Percentiles rank a stretch among this genome's conserved stretches.
Evolutionary conservation across 2,329 filamentous ascomycete genomes (phyloP).

Genomic region (Fusarium clavum): DNA sequence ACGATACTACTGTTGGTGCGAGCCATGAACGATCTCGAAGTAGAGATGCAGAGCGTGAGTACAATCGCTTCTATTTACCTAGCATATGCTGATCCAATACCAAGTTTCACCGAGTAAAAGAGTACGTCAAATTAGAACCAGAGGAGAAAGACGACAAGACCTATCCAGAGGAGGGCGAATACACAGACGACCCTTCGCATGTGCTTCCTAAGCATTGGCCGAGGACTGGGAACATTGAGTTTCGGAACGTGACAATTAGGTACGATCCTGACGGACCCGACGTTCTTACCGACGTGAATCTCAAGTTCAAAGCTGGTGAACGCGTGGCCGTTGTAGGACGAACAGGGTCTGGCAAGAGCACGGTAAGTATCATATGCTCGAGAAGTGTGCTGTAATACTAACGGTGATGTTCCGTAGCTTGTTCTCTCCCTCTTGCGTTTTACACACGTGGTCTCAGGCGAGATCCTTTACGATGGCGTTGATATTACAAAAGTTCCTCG

Average conservation of each 20-base stretch:
- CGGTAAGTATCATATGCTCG: conserved; percentile 60
- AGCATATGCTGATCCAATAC: conserved; percentile 27
- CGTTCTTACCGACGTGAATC: conserved; percentile 62
- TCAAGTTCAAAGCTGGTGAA: conserved; percentile 72
- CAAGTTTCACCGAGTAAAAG: conserved; percentile 62
- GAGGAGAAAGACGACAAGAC: conserved; percentile 58
- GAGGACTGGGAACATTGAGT: conserved; percentile 60
- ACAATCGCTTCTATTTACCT: neutral
- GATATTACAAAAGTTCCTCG: conserved; percentile 66
- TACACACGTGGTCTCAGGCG: conserved; percentile 62
- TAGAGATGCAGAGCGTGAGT: conserved; percentile 66
- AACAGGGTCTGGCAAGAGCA: conserved; percentile 86
- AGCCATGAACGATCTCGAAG: conserved; percentile 66
- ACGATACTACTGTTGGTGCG: conserved; percentile 65
- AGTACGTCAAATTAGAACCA: conserved; percentile 58
- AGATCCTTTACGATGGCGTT: conserved; percentile 66
- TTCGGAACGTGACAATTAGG: conserved; percentile 63
- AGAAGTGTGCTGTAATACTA: conserved; percentile 11
- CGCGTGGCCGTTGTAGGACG: conserved; percentile 84
- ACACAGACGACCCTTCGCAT: conserved; percentile 54
- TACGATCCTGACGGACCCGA: conserved; percentile 60
- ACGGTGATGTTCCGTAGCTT: conserved; percentile 48
- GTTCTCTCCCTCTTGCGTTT: conserved; percentile 67
- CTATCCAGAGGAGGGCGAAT: conserved; percentile 55
- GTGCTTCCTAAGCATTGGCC: conserved; percentile 60